Conservation (phyloP, 164 flowering plant species). For the Tinospora cordifolia region DNA sequence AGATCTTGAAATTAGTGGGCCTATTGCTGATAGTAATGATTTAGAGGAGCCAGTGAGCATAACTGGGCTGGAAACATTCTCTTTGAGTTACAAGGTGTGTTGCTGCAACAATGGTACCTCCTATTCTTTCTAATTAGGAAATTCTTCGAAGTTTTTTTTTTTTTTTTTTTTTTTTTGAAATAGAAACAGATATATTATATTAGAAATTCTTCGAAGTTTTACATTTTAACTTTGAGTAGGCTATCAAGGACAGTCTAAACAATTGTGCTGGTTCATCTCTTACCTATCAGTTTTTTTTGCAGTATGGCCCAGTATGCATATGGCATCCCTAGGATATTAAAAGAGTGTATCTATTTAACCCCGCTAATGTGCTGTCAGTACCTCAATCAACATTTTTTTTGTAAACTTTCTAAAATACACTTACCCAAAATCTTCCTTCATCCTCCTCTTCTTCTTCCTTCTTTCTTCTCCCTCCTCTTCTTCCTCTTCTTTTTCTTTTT, state of each 20-base stretch:
- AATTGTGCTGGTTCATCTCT: neutral
- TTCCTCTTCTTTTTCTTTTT: too few relatives aligned
- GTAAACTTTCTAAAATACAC: too few relatives aligned
- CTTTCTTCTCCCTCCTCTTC: too few relatives aligned
- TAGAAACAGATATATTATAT: too few relatives aligned
- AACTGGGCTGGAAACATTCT: constrained; percentile 86
- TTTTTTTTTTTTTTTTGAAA: too few relatives aligned
- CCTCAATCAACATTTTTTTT: too few relatives aligned
- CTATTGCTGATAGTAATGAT: constrained; percentile 34
- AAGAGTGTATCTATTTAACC: too few relatives aligned
- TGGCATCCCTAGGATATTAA: too few relatives aligned
- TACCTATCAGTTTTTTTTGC: neutral
- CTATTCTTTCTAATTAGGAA: neutral
- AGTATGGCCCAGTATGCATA: neutral
- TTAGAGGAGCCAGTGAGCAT: constrained; percentile 65
- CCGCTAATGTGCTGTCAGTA: too few relatives aligned
- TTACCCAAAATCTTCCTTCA: too few relatives aligned
- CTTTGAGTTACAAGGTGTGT: constrained; percentile 83
- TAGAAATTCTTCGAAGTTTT: neutral
- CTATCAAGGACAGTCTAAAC: neutral
- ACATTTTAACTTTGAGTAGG: neutral
- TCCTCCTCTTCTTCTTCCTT: too few relatives aligned
- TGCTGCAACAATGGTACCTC: neutral
- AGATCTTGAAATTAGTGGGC: constrained; percentile 38
- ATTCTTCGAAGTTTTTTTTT: neutral